A percentile compares a stretch with the other conserved stretches of the same genome.
These are phyloP conservation scores for Pythium myriotylum DNA, from an alignment of 352 stramenopile genomes.

Conservation along the genomic window DNA sequence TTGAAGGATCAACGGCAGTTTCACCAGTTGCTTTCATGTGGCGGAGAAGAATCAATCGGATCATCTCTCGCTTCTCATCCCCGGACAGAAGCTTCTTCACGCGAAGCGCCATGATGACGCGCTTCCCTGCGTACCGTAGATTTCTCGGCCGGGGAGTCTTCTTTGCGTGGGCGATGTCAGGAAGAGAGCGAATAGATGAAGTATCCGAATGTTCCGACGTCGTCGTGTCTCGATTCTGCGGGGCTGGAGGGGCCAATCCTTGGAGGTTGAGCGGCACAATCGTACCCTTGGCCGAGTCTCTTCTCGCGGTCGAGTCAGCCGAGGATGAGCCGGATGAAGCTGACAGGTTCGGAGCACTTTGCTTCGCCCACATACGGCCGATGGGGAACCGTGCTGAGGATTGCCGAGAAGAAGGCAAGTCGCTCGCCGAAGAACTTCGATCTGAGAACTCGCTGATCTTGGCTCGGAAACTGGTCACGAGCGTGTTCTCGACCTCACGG, in stretches of 20 bases:
- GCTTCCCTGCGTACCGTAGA: constrained; percentile 60
- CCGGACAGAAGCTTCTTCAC: constrained; percentile 49
- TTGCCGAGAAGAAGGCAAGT: constrained; percentile 6
- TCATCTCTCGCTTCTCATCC: constrained; percentile 61
- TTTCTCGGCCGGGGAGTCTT: constrained; percentile 27
- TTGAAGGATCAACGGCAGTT: neutral
- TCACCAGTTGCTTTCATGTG: constrained; percentile 24
- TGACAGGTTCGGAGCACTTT: neutral
- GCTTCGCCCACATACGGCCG: constrained; percentile 16
- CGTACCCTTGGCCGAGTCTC: constrained; percentile 2
- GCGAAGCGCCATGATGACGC: constrained; percentile 68
- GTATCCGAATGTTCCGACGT: neutral
- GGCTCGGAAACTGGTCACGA: constrained; percentile 26
- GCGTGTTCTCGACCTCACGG: constrained; percentile 26
- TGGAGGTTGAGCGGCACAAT: constrained; percentile 27
- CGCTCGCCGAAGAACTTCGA: constrained; percentile 14
- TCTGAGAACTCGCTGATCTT: constrained; percentile 29
- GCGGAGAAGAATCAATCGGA: constrained; percentile 51
- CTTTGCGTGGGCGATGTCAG: neutral
- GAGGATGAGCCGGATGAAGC: constrained; percentile 7
- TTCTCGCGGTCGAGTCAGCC: neutral
- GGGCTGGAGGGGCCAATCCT: constrained; percentile 2
- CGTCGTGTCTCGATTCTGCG: neutral
- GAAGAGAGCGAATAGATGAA: neutral
- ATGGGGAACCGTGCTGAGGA: constrained; percentile 18